Conservation (phyloP, 441 rosid genomes). For the Jatropha podagrica region DNA sequence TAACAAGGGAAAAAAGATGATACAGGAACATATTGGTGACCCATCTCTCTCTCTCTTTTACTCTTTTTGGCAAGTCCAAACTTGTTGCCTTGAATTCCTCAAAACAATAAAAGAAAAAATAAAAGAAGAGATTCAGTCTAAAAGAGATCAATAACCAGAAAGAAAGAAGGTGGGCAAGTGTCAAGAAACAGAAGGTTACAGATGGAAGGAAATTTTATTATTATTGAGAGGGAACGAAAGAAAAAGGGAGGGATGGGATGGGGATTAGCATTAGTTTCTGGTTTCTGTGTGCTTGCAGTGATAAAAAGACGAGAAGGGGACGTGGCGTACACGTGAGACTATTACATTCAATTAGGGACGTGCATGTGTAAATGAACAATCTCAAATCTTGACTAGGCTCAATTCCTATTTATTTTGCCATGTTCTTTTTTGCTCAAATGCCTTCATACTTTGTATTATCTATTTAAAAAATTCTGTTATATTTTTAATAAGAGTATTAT, state of each 20-base stretch:
- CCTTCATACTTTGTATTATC: no score
- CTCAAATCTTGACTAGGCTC: slow-evolving; percentile 11
- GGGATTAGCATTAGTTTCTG: neutral
- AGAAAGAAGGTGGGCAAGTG: slow-evolving; percentile 20
- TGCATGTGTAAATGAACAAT: slow-evolving; percentile 26
- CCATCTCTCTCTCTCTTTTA: slow-evolving; percentile 1
- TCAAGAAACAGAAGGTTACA: slow-evolving; percentile 24
- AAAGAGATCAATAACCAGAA: slow-evolving; percentile 21
- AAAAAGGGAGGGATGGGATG: neutral
- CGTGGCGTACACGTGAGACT: slow-evolving; percentile 37
- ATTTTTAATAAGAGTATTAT: no score
- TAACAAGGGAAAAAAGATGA: slow-evolving; percentile 1
- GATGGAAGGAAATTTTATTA: slow-evolving; percentile 12
- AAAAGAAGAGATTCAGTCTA: slow-evolving; percentile 42
- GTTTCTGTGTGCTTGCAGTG: neutral
- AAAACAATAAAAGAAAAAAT: slow-evolving; percentile 15
- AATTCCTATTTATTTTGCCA: neutral
- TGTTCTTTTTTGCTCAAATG: no score
- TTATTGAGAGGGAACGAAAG: slow-evolving; percentile 38
- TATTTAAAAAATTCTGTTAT: no score
- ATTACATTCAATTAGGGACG: slow-evolving; percentile 25
- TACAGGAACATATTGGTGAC: neutral
- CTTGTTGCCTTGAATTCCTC: slow-evolving; percentile 45
- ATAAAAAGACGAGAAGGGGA: slow-evolving; percentile 29
- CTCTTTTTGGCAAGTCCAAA: slow-evolving; percentile 30